Evolutionary conservation across 192 early-diverging fungal genomes (phyloP).

Genomic region (Backusella luteola): DNA sequence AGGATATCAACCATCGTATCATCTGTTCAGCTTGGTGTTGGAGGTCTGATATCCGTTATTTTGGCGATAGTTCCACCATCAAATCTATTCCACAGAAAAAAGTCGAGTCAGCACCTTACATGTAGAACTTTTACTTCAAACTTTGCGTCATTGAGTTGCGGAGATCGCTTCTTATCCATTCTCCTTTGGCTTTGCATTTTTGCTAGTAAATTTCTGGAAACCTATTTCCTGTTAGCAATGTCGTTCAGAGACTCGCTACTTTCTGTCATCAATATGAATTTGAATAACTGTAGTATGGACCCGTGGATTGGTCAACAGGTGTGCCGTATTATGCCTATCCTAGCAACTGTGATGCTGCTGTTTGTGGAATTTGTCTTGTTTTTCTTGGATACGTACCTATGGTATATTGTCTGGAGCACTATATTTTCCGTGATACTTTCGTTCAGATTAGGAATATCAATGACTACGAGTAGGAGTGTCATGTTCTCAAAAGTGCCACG

Average conservation of each 20-base stretch:
- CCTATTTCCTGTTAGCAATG: slow-evolving; percentile 64
- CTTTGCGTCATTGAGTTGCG: slow-evolving; percentile 55
- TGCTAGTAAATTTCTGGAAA: slow-evolving; percentile 65
- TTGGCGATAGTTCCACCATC: slow-evolving; percentile 56
- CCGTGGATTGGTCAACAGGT: slow-evolving; percentile 44
- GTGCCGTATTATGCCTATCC: slow-evolving; percentile 51
- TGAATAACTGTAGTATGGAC: slow-evolving; percentile 42
- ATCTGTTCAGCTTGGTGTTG: slow-evolving; percentile 58
- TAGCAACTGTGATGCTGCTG: slow-evolving; percentile 58
- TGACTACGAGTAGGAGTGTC: slow-evolving; percentile 67
- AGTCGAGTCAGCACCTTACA: slow-evolving; percentile 9
- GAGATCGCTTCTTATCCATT: slow-evolving; percentile 56
- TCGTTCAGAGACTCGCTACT: slow-evolving; percentile 59
- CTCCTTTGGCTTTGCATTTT: slow-evolving; percentile 62
- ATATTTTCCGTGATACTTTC: slow-evolving; percentile 63
- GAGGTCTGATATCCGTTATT: slow-evolving; percentile 53
- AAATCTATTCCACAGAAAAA: slow-evolving; percentile 41
- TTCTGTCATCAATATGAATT: slow-evolving; percentile 33
- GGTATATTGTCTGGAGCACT: slow-evolving; percentile 74
- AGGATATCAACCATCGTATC: slow-evolving; percentile 49
- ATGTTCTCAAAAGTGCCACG: slow-evolving; percentile 64
- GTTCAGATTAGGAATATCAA: slow-evolving; percentile 63
- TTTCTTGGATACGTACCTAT: slow-evolving; percentile 74
- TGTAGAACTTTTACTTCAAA: slow-evolving; percentile 57
- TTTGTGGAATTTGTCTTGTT: slow-evolving; percentile 61